Evolutionary conservation across 208 protist genomes (phyloP).

Genomic region (Acanthamoeba quina): DNA sequence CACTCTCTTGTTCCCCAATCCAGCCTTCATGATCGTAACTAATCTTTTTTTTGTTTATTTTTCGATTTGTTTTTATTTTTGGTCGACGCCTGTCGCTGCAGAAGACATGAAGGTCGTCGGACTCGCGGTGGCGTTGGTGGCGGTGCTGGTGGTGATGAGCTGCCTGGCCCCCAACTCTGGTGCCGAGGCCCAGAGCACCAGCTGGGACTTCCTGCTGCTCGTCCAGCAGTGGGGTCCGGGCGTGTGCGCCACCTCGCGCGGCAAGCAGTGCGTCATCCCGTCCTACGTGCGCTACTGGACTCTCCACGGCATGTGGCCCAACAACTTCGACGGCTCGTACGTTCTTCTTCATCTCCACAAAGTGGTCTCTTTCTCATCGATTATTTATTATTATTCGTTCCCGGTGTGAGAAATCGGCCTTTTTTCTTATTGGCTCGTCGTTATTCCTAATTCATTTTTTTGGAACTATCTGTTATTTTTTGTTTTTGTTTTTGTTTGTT

Average conservation of each 20-base stretch:
- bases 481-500: neutral
- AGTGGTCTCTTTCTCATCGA: no score
- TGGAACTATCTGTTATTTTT: neutral
- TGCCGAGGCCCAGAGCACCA: slow-evolving; percentile 6
- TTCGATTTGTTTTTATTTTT: neutral
- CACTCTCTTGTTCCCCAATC: no score
- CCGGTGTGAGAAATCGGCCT: neutral
- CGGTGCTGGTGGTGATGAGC: slow-evolving; percentile 18
- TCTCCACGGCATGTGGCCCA: slow-evolving; percentile 72
- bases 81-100: neutral
- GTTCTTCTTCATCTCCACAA: no score
- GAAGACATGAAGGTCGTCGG: slow-evolving; percentile 5
- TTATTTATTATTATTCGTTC: neutral
- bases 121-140: slow-evolving; percentile 12
- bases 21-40: no score
- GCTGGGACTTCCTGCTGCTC: slow-evolving; percentile 70
- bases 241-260: slow-evolving; percentile 51
- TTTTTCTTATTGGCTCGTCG: neutral
- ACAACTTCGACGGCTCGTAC: slow-evolving; percentile 55
- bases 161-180: neutral
- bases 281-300: slow-evolving; percentile 70
- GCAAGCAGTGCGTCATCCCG: slow-evolving; percentile 60
- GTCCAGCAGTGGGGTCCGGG: slow-evolving; percentile 73
- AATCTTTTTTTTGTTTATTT: neutral
- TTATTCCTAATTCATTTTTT: neutral